Percentiles rank a stretch among this genome's conserved stretches.
These are phyloP conservation scores for Penicillium sp. DNA, from an alignment of 2,329 filamentous ascomycete genomes.

Conservation along the genomic window DNA sequence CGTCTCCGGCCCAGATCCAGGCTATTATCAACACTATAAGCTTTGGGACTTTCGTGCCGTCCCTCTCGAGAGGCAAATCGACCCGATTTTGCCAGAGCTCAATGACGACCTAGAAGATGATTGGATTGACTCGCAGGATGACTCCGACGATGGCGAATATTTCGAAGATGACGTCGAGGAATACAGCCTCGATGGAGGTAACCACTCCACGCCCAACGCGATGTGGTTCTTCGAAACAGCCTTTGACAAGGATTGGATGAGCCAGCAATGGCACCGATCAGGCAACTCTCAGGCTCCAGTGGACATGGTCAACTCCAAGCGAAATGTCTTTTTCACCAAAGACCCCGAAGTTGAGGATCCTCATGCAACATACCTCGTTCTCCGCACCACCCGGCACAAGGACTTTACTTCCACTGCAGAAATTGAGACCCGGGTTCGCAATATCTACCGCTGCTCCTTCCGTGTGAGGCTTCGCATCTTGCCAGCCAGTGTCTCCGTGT, in stretches of 20 bases:
- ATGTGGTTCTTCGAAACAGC: slow-evolving; percentile 37
- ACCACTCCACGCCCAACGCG: slow-evolving; percentile 20
- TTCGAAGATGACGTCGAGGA: slow-evolving; percentile 7
- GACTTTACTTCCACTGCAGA: slow-evolving; percentile 54
- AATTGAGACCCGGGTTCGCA: slow-evolving; percentile 50
- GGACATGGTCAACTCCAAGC: slow-evolving; percentile 50
- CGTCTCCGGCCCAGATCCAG: slow-evolving; percentile 46
- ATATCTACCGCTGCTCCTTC: slow-evolving; percentile 54
- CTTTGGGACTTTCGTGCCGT: slow-evolving; percentile 58
- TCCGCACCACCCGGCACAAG: slow-evolving; percentile 51
- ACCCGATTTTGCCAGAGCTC: slow-evolving; percentile 10
- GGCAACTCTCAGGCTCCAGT: slow-evolving; percentile 43
- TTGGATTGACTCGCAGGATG: slow-evolving; percentile 9
- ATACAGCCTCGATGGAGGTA: slow-evolving; percentile 3
- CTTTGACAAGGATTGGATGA: slow-evolving; percentile 45
- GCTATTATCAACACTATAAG: slow-evolving; percentile 56
- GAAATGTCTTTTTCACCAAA: slow-evolving; percentile 52
- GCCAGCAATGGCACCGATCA: slow-evolving; percentile 52
- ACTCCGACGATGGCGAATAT: slow-evolving; percentile 15
- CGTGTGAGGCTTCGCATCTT: slow-evolving; percentile 53
- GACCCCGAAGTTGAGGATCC: slow-evolving; percentile 21
- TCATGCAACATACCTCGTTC: slow-evolving; percentile 49
- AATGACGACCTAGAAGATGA: slow-evolving; percentile 25
- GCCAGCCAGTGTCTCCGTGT: slow-evolving; percentile 17
- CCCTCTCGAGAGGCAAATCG: slow-evolving; percentile 33